These are phyloP conservation scores for Colletotrichum siamense DNA, from an alignment of 2,329 filamentous ascomycete species.

Conservation along the genomic window DNA sequence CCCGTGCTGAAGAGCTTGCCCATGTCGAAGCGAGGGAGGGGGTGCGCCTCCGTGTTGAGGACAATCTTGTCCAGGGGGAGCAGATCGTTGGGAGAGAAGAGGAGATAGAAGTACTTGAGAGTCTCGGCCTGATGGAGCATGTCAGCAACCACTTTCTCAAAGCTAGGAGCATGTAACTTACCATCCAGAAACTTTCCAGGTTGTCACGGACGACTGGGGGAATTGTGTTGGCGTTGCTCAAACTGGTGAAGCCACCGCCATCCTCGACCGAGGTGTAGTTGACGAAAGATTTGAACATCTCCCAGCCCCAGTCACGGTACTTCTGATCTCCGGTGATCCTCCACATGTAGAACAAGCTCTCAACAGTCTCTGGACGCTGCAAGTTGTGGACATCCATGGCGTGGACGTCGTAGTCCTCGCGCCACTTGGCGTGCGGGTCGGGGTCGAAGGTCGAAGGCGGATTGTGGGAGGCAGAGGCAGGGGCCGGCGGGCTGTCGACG, in stretches of 20 bases:
- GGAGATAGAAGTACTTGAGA: conserved; percentile 94
- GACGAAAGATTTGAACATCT: conserved; percentile 94
- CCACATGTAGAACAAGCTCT: conserved; percentile 98
- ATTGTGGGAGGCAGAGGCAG: conserved; percentile 59
- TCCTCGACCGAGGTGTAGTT: conserved; percentile 82
- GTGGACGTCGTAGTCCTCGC: conserved; percentile 80
- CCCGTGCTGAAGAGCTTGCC: conserved; percentile 79
- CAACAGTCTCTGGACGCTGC: conserved; percentile 95
- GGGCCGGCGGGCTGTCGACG: conserved; percentile 70
- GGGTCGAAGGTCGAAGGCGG: conserved; percentile 56
- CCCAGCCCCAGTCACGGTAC: conserved; percentile 97
- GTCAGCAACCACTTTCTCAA: background rate
- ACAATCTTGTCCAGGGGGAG: conserved; percentile 87
- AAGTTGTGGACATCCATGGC: conserved; percentile 88
- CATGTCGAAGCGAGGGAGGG: conserved; percentile 86
- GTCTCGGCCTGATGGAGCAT: conserved; percentile 79
- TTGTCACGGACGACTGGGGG: conserved; percentile 80
- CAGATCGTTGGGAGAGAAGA: conserved; percentile 85
- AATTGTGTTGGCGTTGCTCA: conserved; percentile 75
- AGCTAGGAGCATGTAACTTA: conserved; percentile 46
- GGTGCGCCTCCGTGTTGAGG: conserved; percentile 95
- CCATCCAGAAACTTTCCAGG: conserved; percentile 99
- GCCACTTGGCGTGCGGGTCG: conserved; percentile 68
- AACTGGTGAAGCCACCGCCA: conserved; percentile 80
- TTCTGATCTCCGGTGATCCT: conserved; percentile 88